Evolutionary conservation across 345 rosid genomes (phyloP).

Genomic region (Eucalyptus tenuipes): DNA sequence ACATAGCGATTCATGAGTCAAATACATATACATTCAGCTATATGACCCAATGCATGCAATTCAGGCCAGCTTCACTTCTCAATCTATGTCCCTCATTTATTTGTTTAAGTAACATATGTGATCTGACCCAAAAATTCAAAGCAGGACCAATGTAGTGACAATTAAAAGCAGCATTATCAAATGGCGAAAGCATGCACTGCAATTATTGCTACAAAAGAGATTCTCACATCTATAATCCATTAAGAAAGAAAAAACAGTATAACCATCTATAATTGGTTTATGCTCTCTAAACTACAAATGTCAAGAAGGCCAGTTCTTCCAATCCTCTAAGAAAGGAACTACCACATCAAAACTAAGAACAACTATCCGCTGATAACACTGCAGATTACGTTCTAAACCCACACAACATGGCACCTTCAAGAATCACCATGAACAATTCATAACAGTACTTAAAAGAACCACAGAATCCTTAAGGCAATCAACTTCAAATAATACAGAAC

Average conservation of each 20-base stretch:
- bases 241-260: neutral
- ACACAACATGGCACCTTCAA: neutral
- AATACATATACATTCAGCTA: neutral
- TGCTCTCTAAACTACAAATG: neutral
- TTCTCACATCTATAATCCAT: neutral
- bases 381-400: neutral
- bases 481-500: neutral
- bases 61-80: neutral
- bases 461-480: neutral
- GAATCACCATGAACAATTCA: neutral
- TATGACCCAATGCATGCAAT: neutral
- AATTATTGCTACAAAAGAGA: neutral
- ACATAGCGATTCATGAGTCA: neutral
- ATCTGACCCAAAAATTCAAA: neutral
- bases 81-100: neutral
- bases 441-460: neutral
- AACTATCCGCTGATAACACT: neutral
- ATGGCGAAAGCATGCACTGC: neutral
- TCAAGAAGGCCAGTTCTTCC: neutral
- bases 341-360: neutral
- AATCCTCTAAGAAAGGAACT: neutral
- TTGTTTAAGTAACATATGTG: neutral
- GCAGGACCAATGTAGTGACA: neutral
- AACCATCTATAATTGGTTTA: neutral
- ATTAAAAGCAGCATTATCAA: neutral